Evolutionary conservation across 2,329 filamentous ascomycete species (phyloP), one percentile per base, ranked within the genome.

Genomic region (Alternaria hordeiaustralica): DNA sequence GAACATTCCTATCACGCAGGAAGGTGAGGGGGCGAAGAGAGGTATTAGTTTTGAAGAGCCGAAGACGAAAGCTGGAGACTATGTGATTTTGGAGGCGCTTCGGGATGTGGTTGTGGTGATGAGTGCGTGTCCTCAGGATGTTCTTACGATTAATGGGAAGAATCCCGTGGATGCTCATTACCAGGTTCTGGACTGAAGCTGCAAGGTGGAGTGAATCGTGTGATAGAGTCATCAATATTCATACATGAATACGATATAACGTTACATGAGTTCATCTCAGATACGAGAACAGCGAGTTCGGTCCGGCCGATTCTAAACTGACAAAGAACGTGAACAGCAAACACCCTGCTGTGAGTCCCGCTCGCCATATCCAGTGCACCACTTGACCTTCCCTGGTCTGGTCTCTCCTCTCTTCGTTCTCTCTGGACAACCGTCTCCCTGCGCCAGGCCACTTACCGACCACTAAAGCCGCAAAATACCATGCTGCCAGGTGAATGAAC

Each of bases 41-140:
- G 69, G 66, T 1, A 65, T 84, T 3, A 79, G 72, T 55, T 84
- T 83, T 57, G 79, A 82, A 54, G 70, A 71, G 30, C 81, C 83
- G 1, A 72, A 78, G 18, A 75, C 77, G 21, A 82, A 82, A 55
- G 54, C 71, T 9, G 82, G 82, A 25, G 82, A 84, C 55, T 84
- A 79, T 68, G 79, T 84, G 2, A 75, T 80, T 2, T 71, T 84
- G 18, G 76, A 78, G 61, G 83, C 83, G 33, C 74, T 83, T 65
- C 75, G 82, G 46, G 82, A 84, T 67, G 71, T 84, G 3, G 82
- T 83, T 10, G 79, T 84, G 3, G 80, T 83, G 20, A 84, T 84
- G 83, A 81, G 78, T 65, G 80, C 82, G 5, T 84, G 83, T 71
- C 82, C 82, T 21, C 79, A 83, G 58, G 82, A 84, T 67, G 75